Base-by-base conservation (phyloP, 257 asterid genomes). In the Scutellaria baicalensis region DNA sequence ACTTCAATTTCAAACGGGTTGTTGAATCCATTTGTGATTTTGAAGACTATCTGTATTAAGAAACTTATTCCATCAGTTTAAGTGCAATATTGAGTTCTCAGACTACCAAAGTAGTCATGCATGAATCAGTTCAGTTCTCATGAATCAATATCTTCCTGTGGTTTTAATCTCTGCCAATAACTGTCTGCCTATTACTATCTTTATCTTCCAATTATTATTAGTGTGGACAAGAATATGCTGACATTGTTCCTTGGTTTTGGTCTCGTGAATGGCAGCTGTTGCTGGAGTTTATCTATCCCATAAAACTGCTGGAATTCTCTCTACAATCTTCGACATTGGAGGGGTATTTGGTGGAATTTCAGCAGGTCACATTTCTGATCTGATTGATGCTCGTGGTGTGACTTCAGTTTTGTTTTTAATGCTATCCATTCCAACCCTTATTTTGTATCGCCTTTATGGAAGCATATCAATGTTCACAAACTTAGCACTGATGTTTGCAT, bases 331-430 rank as follows among this genome's bases (percentile, higher is more conserved):
- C 57, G 97, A 94, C 81, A 77, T 89, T 21, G 99, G 99, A 71
- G 96, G 99, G 36, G 95, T 87, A 16, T 18, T 85, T 38, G 97
- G 99, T n/a, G 97, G 97, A 27, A 85, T 94, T 72, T 75, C 81
- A 59, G 97, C 99, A 0, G 99, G 97, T 38, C 79, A 76, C 20
- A 52, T 92, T 33, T 94, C 97, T 0, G 99, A 94, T 73, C 33
- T 42, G 43, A 84, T 89, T 12, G 97, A 85, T 79, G 99, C 97
- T 51, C 97, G 89, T 44, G 97, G 89, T 6, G 81, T 88, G 58
- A 91, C 95, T 33, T 86, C 99, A 63, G 52, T 85, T 57, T 5
- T 73, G 54, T 91, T 89, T 72, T 70, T 94, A 50, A 13, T 77
- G 20, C 82, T 89, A 59, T 94, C 99, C 1, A 82, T 91, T 57